phyloP scores from a whole-genome alignment of 2,329 filamentous ascomycete genomes.

The Fusarium sublunatum region DNA sequence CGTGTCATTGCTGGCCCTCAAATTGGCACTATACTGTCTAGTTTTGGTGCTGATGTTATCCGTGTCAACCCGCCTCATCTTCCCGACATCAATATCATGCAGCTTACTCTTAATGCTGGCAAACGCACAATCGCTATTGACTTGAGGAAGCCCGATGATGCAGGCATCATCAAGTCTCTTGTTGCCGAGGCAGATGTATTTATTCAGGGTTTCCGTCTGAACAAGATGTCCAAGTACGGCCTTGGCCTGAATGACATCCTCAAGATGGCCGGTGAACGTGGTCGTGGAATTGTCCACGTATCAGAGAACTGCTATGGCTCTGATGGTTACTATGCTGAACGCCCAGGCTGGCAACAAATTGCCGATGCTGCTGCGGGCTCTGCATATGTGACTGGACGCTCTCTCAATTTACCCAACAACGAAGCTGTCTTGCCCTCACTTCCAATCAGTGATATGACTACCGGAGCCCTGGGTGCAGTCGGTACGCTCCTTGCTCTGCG shows the following conservation, averaged over 20 bases:
- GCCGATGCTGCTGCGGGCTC: conserved; percentile 57
- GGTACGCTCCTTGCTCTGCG: conserved; percentile 49
- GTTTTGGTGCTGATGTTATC: conserved; percentile 20
- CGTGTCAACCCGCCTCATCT: conserved; percentile 15
- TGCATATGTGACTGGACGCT: conserved; percentile 15
- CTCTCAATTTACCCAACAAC: conserved; percentile 2
- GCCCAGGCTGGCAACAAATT: conserved; percentile 75
- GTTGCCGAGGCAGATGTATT: conserved; percentile 16
- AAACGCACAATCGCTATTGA: conserved; percentile 27
- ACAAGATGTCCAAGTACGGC: conserved; percentile 27
- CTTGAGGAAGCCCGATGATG: conserved; percentile 11
- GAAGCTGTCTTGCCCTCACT: conserved; percentile 39
- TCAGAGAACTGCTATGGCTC: conserved; percentile 74
- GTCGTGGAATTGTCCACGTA: conserved; percentile 71
- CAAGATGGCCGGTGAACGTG: conserved; percentile 51
- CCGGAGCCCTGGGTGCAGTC: conserved; percentile 49
- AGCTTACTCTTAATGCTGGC: conserved; percentile 20
- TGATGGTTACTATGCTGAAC: conserved; percentile 65
- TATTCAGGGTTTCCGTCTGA: conserved; percentile 24
- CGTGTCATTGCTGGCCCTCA: conserved; percentile 24
- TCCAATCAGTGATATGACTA: conserved; percentile 52
- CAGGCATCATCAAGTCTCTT: conserved; percentile 12
- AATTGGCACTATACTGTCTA: conserved; percentile 15
- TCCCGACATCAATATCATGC: conserved; percentile 22
- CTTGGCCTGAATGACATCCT: conserved; percentile 19